Evolutionary conservation across 1,139 yeast species (phyloP).

Genomic region (Zygoascus sp.): DNA sequence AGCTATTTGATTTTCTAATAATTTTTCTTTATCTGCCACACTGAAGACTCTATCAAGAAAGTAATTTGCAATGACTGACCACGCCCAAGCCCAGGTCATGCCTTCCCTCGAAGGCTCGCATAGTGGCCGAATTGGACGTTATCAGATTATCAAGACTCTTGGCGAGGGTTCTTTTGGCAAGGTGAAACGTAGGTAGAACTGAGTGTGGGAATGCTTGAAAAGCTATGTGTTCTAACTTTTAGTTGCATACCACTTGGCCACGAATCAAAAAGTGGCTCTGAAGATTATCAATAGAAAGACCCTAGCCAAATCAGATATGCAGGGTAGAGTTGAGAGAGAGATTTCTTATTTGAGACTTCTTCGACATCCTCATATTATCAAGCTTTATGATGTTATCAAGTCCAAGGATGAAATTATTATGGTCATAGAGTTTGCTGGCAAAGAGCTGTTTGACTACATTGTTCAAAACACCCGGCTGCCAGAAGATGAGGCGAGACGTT

Average conservation of each 20-base stretch:
- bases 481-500: constrained; percentile 89
- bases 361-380: constrained; percentile 96
- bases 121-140: constrained; percentile 66
- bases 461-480: constrained; percentile 94
- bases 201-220: neutral
- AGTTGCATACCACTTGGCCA: constrained; percentile 84
- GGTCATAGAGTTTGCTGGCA: constrained; percentile 97
- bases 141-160: constrained; percentile 87
- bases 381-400: constrained; percentile 92
- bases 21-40: neutral
- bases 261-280: constrained; percentile 91
- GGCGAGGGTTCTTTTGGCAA: constrained; percentile 99
- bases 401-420: constrained; percentile 93
- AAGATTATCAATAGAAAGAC: constrained; percentile 93
- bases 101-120: constrained; percentile 15
- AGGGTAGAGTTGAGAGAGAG: constrained; percentile 93
- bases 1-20: neutral
- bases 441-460: constrained; percentile 91
- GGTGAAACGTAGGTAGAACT: constrained; percentile 51
- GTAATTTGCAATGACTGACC: constrained; percentile 1
- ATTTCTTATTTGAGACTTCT: constrained; percentile 82
- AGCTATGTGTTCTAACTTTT: neutral
- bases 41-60: neutral
- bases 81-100: constrained; percentile 10
- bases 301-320: constrained; percentile 94